Evolutionary conservation across 176 grass and related monocot genomes (phyloP).

Genomic region (Oryza meyeriana): DNA sequence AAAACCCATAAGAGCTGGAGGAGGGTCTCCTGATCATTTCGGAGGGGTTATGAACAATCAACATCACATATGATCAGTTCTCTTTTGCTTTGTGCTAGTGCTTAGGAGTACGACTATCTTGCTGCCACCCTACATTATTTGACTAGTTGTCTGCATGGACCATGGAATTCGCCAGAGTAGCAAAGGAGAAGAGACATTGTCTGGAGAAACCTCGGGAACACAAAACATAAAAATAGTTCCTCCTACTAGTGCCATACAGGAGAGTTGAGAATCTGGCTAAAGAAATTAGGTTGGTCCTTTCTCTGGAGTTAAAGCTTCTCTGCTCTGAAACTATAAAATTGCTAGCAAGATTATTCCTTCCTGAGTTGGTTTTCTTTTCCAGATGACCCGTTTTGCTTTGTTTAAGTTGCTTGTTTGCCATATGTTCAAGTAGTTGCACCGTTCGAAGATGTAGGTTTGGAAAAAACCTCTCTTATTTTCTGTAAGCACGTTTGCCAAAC

Average conservation of each 20-base stretch:
- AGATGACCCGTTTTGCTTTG: slow-evolving; percentile 20
- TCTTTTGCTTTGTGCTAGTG: slow-evolving; percentile 27
- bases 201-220: slow-evolving; percentile 70
- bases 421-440: neutral
- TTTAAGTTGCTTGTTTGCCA: slow-evolving; percentile 9
- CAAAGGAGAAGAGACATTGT: slow-evolving; percentile 39
- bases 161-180: slow-evolving; percentile 43
- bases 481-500: too few relatives aligned
- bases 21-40: slow-evolving; percentile 20
- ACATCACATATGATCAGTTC: slow-evolving; percentile 42
- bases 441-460: too few relatives aligned
- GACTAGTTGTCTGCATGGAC: slow-evolving; percentile 66
- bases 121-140: slow-evolving; percentile 55
- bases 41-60: slow-evolving; percentile 32
- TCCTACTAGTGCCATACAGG: slow-evolving; percentile 31
- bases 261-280: slow-evolving; percentile 12
- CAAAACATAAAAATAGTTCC: slow-evolving; percentile 41
- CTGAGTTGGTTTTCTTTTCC: slow-evolving; percentile 26
- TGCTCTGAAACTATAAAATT: neutral
- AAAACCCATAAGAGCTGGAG: slow-evolving; percentile 29
- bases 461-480: too few relatives aligned
- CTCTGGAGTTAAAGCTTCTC: slow-evolving; percentile 16
- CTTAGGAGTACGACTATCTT: slow-evolving; percentile 19
- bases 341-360: neutral
- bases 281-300: neutral